Evolutionary conservation across 2,329 filamentous ascomycete genomes (phyloP).

Genomic region (Lecanicillium sp.): DNA sequence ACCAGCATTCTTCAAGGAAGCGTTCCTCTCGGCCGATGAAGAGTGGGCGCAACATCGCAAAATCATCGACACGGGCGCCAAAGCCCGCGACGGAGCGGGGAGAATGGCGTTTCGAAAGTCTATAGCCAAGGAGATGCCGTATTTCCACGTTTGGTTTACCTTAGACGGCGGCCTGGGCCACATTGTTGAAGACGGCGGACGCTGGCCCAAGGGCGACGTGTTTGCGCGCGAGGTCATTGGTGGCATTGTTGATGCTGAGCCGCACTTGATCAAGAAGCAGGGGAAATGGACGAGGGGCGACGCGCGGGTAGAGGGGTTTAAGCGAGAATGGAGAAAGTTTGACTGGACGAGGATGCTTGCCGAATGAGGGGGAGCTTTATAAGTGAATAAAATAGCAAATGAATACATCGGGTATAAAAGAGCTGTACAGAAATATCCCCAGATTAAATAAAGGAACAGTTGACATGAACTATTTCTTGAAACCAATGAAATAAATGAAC

Average conservation of each 20-base stretch:
- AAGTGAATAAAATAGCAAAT: too few species aligned
- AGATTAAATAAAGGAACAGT: too few species aligned
- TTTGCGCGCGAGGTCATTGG: conserved; percentile 90
- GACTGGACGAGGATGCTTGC: conserved; percentile 67
- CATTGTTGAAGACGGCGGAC: conserved; percentile 74
- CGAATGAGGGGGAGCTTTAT: conserved; percentile 19
- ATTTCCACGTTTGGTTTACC: conserved; percentile 95
- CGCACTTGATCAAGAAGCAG: conserved; percentile 81
- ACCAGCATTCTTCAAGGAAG: conserved; percentile 91
- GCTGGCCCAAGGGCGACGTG: conserved; percentile 85
- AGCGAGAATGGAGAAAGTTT: conserved; percentile 82
- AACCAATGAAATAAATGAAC: too few species aligned
- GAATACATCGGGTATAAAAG: too few species aligned
- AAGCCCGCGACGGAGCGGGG: conserved; percentile 58
- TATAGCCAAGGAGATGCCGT: conserved; percentile 92
- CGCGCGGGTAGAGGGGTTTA: conserved; percentile 66
- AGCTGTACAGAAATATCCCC: too few species aligned
- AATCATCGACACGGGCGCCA: conserved; percentile 76
- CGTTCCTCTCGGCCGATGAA: conserved; percentile 77
- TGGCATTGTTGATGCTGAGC: conserved; percentile 79
- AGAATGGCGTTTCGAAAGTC: conserved; percentile 73
- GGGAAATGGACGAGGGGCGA: conserved; percentile 72
- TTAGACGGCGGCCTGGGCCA: conserved; percentile 90
- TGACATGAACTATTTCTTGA: too few species aligned
- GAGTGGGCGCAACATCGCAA: conserved; percentile 97